These are phyloP conservation scores for Populus trichocarpa DNA, from an alignment of 441 rosid species.

Conservation along the genomic window DNA sequence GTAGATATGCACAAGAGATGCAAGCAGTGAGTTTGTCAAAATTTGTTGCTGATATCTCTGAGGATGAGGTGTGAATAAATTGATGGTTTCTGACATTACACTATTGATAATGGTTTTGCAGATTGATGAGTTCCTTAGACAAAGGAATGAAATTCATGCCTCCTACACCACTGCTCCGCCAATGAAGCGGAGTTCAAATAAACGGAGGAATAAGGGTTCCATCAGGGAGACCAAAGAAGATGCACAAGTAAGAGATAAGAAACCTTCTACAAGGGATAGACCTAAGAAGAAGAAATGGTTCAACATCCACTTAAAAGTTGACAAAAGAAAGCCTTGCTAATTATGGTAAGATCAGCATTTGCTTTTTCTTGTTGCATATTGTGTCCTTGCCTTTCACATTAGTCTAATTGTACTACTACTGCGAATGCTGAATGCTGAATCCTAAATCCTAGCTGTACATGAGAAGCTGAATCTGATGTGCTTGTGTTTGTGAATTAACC, in stretches of 20 bases:
- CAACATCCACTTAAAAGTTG: conserved; percentile 70
- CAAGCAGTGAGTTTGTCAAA: conserved; percentile 53
- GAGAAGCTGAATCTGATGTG: neutral
- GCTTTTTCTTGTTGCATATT: neutral
- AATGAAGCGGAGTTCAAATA: conserved; percentile 60
- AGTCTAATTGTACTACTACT: neutral
- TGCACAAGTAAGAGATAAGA: conserved; percentile 49
- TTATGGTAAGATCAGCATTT: conserved; percentile 11
- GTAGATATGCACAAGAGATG: conserved; percentile 87
- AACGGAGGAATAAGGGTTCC: conserved; percentile 45
- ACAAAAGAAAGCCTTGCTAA: conserved; percentile 42
- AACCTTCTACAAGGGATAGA: conserved; percentile 44
- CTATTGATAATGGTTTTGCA: conserved; percentile 24
- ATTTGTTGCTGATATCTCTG: neutral
- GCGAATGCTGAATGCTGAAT: neutral
- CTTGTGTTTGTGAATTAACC: neutral
- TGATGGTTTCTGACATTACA: neutral
- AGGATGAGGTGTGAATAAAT: neutral
- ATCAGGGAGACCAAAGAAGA: conserved; percentile 57
- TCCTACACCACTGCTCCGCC: conserved; percentile 59
- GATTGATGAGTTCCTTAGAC: conserved; percentile 82
- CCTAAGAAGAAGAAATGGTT: conserved; percentile 84
- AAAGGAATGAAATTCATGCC: conserved; percentile 74
- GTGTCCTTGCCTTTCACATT: neutral
- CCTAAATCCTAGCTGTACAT: neutral